Base-by-base conservation (phyloP, 495 filamentous ascomycete species). In the Daldinia bambusicola region DNA sequence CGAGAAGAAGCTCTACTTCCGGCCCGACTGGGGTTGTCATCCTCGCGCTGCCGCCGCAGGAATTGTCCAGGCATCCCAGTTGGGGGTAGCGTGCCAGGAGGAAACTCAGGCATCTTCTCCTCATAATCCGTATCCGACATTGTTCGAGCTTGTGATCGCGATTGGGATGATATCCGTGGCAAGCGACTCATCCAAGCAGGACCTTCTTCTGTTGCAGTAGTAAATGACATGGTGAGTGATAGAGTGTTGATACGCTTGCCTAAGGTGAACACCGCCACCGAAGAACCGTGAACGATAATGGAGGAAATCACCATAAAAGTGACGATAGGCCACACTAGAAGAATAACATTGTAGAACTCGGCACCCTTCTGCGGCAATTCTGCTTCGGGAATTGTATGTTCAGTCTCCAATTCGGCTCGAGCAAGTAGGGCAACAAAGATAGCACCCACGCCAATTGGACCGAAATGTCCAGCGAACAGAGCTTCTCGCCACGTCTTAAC, bases 401-500 rank as follows among this genome's bases (percentile, higher is more conserved):
- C 84, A 1, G 83, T 86, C 76, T 98, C 94, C 40, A 99, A 73
- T 76, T 98, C 96, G 2, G 93, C 94, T 63, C 94, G 85, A 13
- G 95, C 93, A 61, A 99, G 80, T 59, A 99, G 96, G 20, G 93
- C 92, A 59, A 97, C 92, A 65, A 98, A 99, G 66, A 99, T 93
- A 67, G 95, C 96, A 70, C 96, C 96, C 58, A 99, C 95, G 60
- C 96, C 96, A 69, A 99, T 98, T 22, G 96, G 96, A 14, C 96
- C 96, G 77, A 99, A 99, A 78, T 99, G 96, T 8, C 96, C 96
- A 31, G 96, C 96, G 78, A 99, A 99, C 13, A 98, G 85, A 30
- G 95, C 94, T 79, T 99, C 96, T 61, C 96, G 91, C 96, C 96
- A 99, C 0, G 95, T 98, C 79, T 98, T 98, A 67, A 99, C 88